Base-by-base conservation (phyloP, 495 filamentous ascomycete genomes). In the Neurospora intermedia region DNA sequence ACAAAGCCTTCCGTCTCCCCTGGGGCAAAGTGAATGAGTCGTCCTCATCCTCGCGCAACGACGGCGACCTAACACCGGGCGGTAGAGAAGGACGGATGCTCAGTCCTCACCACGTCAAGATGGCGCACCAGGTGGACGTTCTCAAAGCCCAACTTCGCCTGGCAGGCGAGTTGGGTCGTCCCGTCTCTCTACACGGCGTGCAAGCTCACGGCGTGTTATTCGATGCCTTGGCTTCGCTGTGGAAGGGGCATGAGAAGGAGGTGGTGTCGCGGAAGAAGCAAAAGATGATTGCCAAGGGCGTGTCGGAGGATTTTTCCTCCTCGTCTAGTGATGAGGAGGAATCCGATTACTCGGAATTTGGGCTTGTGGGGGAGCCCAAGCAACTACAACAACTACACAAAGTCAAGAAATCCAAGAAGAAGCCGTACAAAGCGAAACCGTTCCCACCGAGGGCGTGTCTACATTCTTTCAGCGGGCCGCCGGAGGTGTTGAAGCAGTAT, bases 371-470 rank as follows among this genome's bases (percentile, higher is more conserved):
- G 70, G 40, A 46, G 15, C 27, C 54, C 3, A 71, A 73, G 18
- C 43, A 45, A 13, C 15, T 23, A 9, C 41, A 73, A 6, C 35
- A 38, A 38, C 35, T 6, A 38, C 35, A 38, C 35, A 38, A 38
- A 4, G 35, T 6, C 35, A 4, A 38, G 35, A 38, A 38, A 4
- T 31, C 27, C 27, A 38, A 38, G 35, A 69, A 45, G 40, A 75
- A 74, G 71, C 69, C 45, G 5, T 77, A 78, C 73, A 69, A 75
- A 59, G 75, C 79, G 0, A 83, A 85, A 48, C 91, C 91, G 0
- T 99, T 92, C 78, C 96, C 96, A 10, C 94, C 95, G 2, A 88
- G 94, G 42, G 91, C 98, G 76, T 99, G 96, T 78, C 86, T 99
- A 76, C 96, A 99, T 81, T 97, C 94, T 0, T 99, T 93, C 79